Percentiles rank a stretch among this genome's conserved stretches.
These are phyloP conservation scores for Plasmopara muralis DNA, from an alignment of 352 stramenopile genomes.

Conservation along the genomic window DNA sequence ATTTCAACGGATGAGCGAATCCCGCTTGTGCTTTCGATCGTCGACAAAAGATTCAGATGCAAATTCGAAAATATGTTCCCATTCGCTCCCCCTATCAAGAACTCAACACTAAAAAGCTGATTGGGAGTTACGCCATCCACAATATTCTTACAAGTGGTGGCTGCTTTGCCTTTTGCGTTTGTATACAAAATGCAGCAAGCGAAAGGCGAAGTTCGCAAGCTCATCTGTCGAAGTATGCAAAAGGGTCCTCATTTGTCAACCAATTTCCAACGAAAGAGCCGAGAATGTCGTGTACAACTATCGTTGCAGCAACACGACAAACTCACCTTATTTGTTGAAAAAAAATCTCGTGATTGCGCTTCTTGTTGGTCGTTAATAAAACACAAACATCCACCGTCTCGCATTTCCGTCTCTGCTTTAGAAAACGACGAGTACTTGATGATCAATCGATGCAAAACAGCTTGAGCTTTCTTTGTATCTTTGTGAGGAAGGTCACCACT, in stretches of 20 bases:
- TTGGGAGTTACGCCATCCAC: constrained; percentile 39
- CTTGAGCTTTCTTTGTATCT: constrained; percentile 56
- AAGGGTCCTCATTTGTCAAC: constrained; percentile 70
- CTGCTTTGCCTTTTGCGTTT: constrained; percentile 72
- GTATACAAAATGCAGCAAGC: constrained; percentile 53
- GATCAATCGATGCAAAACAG: constrained; percentile 54
- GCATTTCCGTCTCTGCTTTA: constrained; percentile 58
- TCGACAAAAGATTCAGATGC: constrained; percentile 29
- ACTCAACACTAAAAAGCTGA: constrained; percentile 28
- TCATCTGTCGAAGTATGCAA: constrained; percentile 57
- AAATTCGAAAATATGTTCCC: constrained; percentile 68
- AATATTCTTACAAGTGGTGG: constrained; percentile 62
- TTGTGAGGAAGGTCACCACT: constrained; percentile 45
- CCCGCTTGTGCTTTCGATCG: constrained; percentile 3
- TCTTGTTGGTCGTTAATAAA: constrained; percentile 51
- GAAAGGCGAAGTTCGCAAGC: constrained; percentile 34
- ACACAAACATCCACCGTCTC: constrained; percentile 47
- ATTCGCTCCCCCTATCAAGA: constrained; percentile 30
- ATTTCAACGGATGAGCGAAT: constrained; percentile 17
- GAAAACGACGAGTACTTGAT: constrained; percentile 47
- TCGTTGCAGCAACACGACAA: neutral
- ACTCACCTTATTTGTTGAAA: constrained; percentile 48
- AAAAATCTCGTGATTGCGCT: constrained; percentile 69
- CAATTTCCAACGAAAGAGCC: neutral
- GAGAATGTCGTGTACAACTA: neutral